Evolutionary conservation across 2,329 filamentous ascomycete genomes (phyloP), one percentile per base, ranked within the genome.

Genomic region (Paraconiothyrium sp.): DNA sequence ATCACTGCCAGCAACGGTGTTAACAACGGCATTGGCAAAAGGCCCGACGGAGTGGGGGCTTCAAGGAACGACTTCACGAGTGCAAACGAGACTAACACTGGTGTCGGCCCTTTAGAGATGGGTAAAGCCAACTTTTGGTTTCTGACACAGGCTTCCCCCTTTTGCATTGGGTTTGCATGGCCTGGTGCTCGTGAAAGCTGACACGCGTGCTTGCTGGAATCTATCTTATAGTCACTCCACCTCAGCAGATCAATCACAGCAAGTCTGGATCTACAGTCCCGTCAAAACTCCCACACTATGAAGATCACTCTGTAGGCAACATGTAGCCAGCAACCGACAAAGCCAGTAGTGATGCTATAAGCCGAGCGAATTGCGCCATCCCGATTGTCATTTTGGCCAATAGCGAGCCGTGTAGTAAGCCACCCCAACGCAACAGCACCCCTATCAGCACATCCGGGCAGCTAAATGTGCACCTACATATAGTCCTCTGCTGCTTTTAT

Each of bases 321-420:
- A 14, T 6, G 9, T 24, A 32, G 10, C 13, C 10, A 48, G 9
- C 46, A 48, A 27, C 22, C 2, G 24, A 10, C 46, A 48, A 52
- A 11, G 20, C 49, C 9, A 39, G 24, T 22, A 11, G 22, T 55
- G 52, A 55, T 55, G 52, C 41, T 43, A 55, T 32, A 46, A 55
- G 9, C 52, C 52, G 22, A 43, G 52, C 37, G 52, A 44, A 55
- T 55, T 55, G 52, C 52, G 52, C 52, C 52, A 55, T 55, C 52
- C 22, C 37, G 22, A 55, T 32, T 32, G 37, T 34, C 16, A 13
- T 20, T n/a, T 44, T 13, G 22, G 14, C 52, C 52, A 55, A 55
- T 55, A 14, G 22, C 24, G 24, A 20, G 13, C 22, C 14, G 14
- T 3, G 24, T 1, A 35, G 16, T 37, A 55, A 46, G 52, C 52